phyloP scores from a whole-genome alignment of 768 basidiomycete genomes.

The Suillus ampliporus region DNA sequence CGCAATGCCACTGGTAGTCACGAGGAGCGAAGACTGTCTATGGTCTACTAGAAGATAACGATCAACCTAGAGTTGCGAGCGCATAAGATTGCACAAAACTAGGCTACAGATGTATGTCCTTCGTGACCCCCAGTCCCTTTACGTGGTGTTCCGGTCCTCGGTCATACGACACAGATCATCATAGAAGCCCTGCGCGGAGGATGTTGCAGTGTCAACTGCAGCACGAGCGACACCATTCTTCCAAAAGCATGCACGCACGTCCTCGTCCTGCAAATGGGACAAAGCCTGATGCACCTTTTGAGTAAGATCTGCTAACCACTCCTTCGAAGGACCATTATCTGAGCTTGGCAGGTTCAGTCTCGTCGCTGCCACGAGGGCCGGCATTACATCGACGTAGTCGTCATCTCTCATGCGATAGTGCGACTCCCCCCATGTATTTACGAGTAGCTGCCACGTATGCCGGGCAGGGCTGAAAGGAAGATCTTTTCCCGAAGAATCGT shows the following conservation, averaged over 20 bases:
- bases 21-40: too few species aligned
- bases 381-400: background rate
- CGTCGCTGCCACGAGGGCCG: background rate
- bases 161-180: background rate
- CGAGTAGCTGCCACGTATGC: background rate
- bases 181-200: background rate
- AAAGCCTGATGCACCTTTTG: background rate
- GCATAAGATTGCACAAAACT: too few species aligned
- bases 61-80: too few species aligned
- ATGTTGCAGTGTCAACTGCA: background rate
- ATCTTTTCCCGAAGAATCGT: background rate
- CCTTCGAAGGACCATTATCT: background rate
- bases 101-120: background rate
- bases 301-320: background rate
- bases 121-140: background rate
- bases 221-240: background rate
- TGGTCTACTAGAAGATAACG: too few species aligned
- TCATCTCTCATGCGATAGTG: background rate
- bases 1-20: too few species aligned
- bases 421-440: background rate
- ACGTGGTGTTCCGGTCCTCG: background rate
- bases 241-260: background rate
- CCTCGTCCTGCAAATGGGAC: background rate
- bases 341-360: background rate
- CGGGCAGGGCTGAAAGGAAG: background rate